phyloP scores from a whole-genome alignment of 2,329 filamentous ascomycete genomes.

The Cytospora schulzeri region DNA sequence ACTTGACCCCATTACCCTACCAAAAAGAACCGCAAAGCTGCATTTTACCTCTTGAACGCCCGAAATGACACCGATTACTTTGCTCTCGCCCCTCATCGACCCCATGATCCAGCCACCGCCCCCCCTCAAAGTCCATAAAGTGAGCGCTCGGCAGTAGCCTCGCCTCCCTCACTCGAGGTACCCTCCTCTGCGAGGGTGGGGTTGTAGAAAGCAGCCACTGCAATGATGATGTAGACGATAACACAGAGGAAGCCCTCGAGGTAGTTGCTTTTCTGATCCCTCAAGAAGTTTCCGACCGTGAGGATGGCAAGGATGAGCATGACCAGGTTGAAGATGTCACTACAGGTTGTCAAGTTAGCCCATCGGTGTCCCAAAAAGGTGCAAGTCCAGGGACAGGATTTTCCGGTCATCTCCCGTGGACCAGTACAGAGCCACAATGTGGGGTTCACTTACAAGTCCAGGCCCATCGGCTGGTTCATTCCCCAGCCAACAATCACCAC shows the following conservation, averaged over 20 bases:
- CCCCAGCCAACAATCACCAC: constrained; percentile 85
- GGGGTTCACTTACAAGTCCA: constrained; percentile 62
- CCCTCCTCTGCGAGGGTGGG: constrained; percentile 44
- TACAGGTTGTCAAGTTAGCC: not conserved
- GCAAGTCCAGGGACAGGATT: not conserved
- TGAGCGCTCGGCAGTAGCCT: not conserved
- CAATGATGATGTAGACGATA: constrained; percentile 63
- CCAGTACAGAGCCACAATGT: constrained; percentile 3
- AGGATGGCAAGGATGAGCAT: constrained; percentile 82
- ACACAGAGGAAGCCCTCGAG: constrained; percentile 83
- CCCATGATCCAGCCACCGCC: not conserved
- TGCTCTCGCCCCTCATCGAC: not conserved
- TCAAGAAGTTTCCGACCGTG: constrained; percentile 82
- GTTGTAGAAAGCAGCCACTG: constrained; percentile 60
- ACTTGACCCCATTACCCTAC: not conserved
- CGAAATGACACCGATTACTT: not conserved
- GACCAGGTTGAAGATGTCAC: constrained; percentile 79
- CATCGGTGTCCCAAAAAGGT: not conserved
- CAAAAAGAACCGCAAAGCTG: not conserved
- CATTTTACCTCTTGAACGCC: not conserved
- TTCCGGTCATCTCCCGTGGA: not conserved
- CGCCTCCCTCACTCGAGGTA: not conserved
- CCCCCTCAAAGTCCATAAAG: not conserved
- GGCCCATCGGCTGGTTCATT: constrained; percentile 67
- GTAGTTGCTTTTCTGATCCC: constrained; percentile 89